Conservation (phyloP, 805 yeast genomes). For the Metschnikowia lunata region DNA sequence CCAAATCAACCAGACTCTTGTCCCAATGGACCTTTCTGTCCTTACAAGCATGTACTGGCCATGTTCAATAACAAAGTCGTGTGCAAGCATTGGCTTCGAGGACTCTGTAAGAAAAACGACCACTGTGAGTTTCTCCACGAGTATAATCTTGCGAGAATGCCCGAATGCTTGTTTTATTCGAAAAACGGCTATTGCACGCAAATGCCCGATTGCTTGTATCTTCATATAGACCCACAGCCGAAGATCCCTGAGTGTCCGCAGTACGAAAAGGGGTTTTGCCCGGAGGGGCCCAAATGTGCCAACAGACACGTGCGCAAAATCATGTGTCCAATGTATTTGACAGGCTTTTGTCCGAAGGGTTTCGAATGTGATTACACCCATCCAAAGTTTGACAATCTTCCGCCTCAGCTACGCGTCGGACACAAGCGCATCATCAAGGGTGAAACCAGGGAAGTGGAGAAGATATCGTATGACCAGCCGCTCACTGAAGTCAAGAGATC, state of each 20-base stretch:
- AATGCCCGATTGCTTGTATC: conserved; percentile 87
- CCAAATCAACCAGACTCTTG: conserved; percentile 61
- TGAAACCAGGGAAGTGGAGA: conserved; percentile 19
- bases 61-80: conserved; percentile 60
- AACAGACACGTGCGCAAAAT: conserved; percentile 74
- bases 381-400: conserved; percentile 63
- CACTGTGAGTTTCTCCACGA: conserved; percentile 96
- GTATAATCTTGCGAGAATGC: conserved; percentile 90
- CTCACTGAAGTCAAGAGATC: conserved; percentile 14
- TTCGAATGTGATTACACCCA: conserved; percentile 74
- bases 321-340: conserved; percentile 72
- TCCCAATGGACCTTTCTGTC: conserved; percentile 82
- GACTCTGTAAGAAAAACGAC: conserved; percentile 93
- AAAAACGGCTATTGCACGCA: conserved; percentile 86
- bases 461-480: conserved; percentile 19
- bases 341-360: conserved; percentile 94
- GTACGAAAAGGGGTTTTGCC: conserved; percentile 86
- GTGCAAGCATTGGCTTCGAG: conserved; percentile 97
- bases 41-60: conserved; percentile 72
- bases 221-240: conserved; percentile 85
- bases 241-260: conserved; percentile 85
- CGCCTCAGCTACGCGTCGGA: conserved; percentile 26
- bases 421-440: conserved; percentile 16
- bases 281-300: conserved; percentile 82
- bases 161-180: conserved; percentile 87